Conservation (phyloP, 768 basidiomycete genomes). For the Mrakia gelida region DNA sequence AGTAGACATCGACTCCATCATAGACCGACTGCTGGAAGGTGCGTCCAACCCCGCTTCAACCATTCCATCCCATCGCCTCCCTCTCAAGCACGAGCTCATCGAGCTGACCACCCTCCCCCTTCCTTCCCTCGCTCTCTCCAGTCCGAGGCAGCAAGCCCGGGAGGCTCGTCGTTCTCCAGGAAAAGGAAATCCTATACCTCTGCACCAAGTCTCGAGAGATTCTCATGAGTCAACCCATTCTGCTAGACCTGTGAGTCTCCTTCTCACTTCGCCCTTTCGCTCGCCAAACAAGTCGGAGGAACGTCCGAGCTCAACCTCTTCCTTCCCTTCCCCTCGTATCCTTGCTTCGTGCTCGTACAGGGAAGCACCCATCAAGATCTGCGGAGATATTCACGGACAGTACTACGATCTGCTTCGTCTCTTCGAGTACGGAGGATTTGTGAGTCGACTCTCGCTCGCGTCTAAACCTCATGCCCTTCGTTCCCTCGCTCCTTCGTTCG, state of each 20-base stretch:
- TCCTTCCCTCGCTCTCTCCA: neutral
- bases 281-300: neutral
- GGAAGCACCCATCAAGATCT: conserved; percentile 35
- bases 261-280: neutral
- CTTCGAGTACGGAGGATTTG: conserved; percentile 35
- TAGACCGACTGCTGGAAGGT: conserved; percentile 9
- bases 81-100: neutral
- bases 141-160: conserved; percentile 34
- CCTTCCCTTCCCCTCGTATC: neutral
- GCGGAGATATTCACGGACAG: conserved; percentile 35
- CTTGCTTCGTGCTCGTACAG: neutral
- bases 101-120: neutral
- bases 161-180: conserved; percentile 30
- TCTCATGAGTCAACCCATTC: conserved; percentile 33
- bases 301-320: no score
- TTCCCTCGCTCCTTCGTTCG: neutral
- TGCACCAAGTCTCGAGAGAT: conserved; percentile 32
- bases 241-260: conserved; percentile 30
- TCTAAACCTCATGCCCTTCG: no score
- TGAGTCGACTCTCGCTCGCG: neutral
- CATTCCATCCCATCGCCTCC: neutral
- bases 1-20: conserved; percentile 30
- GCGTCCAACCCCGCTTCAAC: no score
- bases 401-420: conserved; percentile 34
- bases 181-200: conserved; percentile 33